A percentile compares a stretch with the other conserved stretches of the same genome.
Conservation (phyloP, 2,329 filamentous ascomycete genomes). For the Diaporthe humulicola region DNA sequence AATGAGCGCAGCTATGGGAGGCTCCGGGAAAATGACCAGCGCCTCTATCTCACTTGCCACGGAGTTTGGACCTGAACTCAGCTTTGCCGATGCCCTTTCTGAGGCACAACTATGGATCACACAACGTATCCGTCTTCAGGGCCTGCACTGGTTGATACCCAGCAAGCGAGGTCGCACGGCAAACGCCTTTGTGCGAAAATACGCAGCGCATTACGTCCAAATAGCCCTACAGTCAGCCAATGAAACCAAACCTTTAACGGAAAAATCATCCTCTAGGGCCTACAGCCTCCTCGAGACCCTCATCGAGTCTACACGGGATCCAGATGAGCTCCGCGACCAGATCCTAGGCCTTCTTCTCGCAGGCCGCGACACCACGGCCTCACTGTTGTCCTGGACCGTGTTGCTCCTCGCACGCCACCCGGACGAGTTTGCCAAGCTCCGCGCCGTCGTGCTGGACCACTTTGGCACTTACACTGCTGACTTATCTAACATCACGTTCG, state of each 20-base stretch:
- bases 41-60: slow-evolving; percentile 47
- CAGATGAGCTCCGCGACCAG: slow-evolving; percentile 54
- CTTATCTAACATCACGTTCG: slow-evolving; percentile 28
- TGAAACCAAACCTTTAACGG: slow-evolving; percentile 48
- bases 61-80: slow-evolving; percentile 46
- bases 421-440: slow-evolving; percentile 56
- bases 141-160: slow-evolving; percentile 59
- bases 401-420: slow-evolving; percentile 56
- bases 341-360: slow-evolving; percentile 2
- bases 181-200: slow-evolving; percentile 73
- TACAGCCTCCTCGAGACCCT: slow-evolving; percentile 63
- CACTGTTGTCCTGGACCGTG: slow-evolving; percentile 62
- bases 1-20: slow-evolving; percentile 46
- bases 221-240: background rate
- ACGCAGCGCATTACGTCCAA: slow-evolving; percentile 62
- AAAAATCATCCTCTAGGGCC: slow-evolving; percentile 42
- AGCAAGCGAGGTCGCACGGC: slow-evolving; percentile 71
- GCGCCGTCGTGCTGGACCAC: slow-evolving; percentile 52
- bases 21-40: slow-evolving; percentile 52
- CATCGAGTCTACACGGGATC: slow-evolving; percentile 56
- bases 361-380: slow-evolving; percentile 37
- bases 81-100: background rate
- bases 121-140: slow-evolving; percentile 64
- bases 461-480: slow-evolving; percentile 61
- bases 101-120: slow-evolving; percentile 57